phyloP scores from a whole-genome alignment of 208 protist species.

The Crithidia expoeki region DNA sequence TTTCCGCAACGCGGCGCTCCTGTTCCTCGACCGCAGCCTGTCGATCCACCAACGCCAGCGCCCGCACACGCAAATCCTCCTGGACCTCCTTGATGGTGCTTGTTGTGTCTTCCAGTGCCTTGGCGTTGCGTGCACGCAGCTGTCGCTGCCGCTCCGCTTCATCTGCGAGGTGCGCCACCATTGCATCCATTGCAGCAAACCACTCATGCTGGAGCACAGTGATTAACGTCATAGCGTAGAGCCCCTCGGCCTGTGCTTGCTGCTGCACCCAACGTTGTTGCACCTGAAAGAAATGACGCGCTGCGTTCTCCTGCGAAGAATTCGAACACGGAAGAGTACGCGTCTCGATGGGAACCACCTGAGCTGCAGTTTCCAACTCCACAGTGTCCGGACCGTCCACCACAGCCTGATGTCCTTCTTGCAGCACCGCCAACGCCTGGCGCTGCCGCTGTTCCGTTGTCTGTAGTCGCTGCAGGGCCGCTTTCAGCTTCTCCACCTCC shows the following conservation, averaged over 20 bases:
- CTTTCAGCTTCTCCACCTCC: conserved; percentile 19
- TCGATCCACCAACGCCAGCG: conserved; percentile 23
- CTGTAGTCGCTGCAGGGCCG: background rate
- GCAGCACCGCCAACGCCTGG: background rate
- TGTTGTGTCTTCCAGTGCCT: conserved; percentile 58
- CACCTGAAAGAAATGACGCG: background rate
- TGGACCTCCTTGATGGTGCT: conserved; percentile 57
- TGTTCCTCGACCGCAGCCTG: conserved; percentile 23
- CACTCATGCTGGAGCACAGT: conserved; percentile 20
- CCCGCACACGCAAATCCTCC: conserved; percentile 38
- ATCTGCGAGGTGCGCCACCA: background rate
- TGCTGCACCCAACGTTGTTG: conserved; percentile 21
- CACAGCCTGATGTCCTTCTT: background rate
- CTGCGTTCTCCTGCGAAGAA: background rate
- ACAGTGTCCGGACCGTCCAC: conserved; percentile 4
- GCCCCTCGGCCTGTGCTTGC: conserved; percentile 13
- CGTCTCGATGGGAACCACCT: background rate
- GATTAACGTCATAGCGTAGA: conserved; percentile 24
- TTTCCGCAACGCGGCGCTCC: conserved; percentile 22
- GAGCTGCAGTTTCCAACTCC: background rate
- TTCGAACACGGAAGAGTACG: background rate
- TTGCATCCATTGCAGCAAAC: background rate
- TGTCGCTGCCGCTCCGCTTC: conserved; percentile 36
- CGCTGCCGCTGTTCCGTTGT: conserved; percentile 15
- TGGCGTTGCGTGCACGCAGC: conserved; percentile 38